Percentiles rank a stretch among this genome's conserved stretches.
Evolutionary conservation across 331 rosid species (phyloP).

Genomic region (Rhamnella rubrinervis): DNA sequence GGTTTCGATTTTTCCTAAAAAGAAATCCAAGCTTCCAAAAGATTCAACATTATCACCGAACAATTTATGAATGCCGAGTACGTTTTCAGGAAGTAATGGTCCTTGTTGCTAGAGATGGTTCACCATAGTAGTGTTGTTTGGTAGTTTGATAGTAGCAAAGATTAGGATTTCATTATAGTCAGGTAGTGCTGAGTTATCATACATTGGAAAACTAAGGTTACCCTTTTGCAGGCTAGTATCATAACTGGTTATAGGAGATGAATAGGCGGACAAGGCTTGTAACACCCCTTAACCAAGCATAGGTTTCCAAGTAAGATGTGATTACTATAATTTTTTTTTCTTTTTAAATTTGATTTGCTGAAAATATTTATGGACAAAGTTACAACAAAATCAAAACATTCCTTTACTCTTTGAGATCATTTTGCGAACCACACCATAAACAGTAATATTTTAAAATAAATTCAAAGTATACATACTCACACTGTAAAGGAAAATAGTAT

Average conservation of each 20-base stretch:
- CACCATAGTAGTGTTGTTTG: neutral
- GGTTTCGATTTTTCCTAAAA: slow-evolving; percentile 2
- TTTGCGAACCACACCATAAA: too few relatives aligned
- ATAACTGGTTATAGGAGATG: slow-evolving; percentile 27
- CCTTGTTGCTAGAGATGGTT: slow-evolving; percentile 20
- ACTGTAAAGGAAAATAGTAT: too few relatives aligned
- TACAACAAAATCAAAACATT: too few relatives aligned
- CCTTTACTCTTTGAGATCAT: too few relatives aligned
- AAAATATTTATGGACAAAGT: too few relatives aligned
- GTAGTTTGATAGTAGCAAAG: too few relatives aligned
- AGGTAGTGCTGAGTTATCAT: neutral
- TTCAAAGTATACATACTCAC: too few relatives aligned
- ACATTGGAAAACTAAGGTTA: neutral
- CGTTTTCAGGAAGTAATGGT: neutral
- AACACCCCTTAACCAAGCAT: too few relatives aligned
- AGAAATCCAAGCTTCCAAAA: neutral
- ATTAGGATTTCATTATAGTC: neutral
- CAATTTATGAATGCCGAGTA: neutral
- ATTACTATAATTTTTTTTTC: too few relatives aligned
- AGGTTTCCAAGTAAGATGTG: too few relatives aligned
- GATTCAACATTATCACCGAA: slow-evolving; percentile 1
- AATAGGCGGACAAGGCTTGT: slow-evolving; percentile 13
- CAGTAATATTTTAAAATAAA: too few relatives aligned
- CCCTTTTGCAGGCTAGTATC: slow-evolving; percentile 19
- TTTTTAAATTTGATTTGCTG: too few relatives aligned